These are phyloP conservation scores for Ceratocystis lukuohia DNA, from an alignment of 2,329 filamentous ascomycete genomes.

Conservation along the genomic window DNA sequence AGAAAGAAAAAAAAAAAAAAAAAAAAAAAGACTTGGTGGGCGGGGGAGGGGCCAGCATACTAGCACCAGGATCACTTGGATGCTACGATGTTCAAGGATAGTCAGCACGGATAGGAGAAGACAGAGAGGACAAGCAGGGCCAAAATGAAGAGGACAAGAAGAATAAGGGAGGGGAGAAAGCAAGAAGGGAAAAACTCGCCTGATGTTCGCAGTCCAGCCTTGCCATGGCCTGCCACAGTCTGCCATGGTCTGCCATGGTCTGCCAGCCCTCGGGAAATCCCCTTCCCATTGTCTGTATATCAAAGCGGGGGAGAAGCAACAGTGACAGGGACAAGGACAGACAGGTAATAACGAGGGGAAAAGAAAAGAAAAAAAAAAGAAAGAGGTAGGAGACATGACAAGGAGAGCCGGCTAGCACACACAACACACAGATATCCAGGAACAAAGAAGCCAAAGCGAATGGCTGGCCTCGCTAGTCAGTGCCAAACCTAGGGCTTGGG, in stretches of 20 bases:
- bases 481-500: background rate
- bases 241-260: background rate
- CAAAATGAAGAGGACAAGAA: background rate
- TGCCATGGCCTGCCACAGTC: background rate
- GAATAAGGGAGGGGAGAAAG: background rate
- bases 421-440: background rate
- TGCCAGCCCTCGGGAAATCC: background rate
- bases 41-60: background rate
- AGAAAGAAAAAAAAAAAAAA: background rate
- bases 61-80: background rate
- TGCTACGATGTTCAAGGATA: background rate
- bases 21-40: background rate
- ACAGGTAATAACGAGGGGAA: too few species aligned
- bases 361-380: background rate
- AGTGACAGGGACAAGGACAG: background rate
- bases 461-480: background rate
- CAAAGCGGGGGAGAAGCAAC: background rate
- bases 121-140: background rate
- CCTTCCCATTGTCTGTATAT: background rate
- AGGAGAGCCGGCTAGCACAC: background rate
- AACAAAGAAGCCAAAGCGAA: too few species aligned
- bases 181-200: background rate
- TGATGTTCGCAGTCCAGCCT: background rate
- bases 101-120: background rate
- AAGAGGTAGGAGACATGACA: background rate